phyloP scores from a whole-genome alignment of 2,329 filamentous ascomycete species.

The Celoporthe dispersa region DNA sequence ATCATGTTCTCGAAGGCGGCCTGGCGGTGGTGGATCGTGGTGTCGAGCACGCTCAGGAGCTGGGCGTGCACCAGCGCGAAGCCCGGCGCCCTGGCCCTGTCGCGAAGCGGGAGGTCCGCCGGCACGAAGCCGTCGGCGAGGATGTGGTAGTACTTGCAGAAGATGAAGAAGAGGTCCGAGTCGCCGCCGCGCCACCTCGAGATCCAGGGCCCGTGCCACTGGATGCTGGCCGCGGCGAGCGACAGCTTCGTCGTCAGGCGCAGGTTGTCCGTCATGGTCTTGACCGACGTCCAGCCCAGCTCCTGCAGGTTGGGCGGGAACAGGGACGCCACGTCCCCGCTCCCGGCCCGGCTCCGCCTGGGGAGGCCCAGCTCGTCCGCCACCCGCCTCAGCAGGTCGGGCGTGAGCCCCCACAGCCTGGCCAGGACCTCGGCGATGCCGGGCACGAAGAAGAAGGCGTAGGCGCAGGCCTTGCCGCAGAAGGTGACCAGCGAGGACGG shows the following conservation, averaged over 20 bases:
- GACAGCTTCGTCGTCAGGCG: conserved; percentile 69
- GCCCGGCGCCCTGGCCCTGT: conserved; percentile 71
- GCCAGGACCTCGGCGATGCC: conserved; percentile 83
- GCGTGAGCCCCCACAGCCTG: conserved; percentile 76
- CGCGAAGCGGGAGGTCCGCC: conserved; percentile 52
- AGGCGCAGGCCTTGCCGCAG: conserved; percentile 87
- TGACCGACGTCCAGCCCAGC: conserved; percentile 60
- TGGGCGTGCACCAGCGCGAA: conserved; percentile 83
- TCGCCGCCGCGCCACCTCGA: conserved; percentile 85
- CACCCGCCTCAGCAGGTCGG: conserved; percentile 71
- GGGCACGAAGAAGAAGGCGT: conserved; percentile 91
- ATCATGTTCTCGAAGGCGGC: conserved; percentile 53
- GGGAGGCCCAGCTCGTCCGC: conserved; percentile 71
- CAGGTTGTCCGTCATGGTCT: conserved; percentile 57
- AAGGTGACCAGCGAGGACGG: conserved; percentile 76
- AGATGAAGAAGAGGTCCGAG: conserved; percentile 89
- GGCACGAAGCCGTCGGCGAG: conserved; percentile 76
- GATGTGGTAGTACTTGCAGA: conserved; percentile 85
- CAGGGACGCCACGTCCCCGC: conserved; percentile 66
- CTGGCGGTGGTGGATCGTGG: conserved; percentile 83
- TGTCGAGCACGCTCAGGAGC: conserved; percentile 77
- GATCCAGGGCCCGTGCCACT: conserved; percentile 85
- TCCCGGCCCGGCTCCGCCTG: conserved; percentile 57
- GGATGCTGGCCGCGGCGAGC: conserved; percentile 71
- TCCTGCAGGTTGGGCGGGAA: conserved; percentile 71